These are phyloP conservation scores for Candida sp. DNA, from an alignment of 1,139 yeast genomes.

Conservation along the genomic window DNA sequence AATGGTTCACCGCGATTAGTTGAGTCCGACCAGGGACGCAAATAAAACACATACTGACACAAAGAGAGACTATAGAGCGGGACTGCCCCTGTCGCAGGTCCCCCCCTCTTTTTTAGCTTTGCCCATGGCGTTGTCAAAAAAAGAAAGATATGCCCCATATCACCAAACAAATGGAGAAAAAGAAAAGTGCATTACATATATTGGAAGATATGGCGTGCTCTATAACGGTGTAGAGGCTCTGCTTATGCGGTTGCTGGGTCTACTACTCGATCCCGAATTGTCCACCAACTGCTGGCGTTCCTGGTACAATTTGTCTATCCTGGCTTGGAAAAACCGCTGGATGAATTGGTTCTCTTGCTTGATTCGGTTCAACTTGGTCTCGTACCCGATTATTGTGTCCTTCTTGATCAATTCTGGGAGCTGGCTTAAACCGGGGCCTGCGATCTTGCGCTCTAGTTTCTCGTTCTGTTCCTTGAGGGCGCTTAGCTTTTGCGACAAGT, in stretches of 20 bases:
- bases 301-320: slow-evolving; percentile 41
- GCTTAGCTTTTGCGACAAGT: slow-evolving; percentile 39
- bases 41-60: too few relatives aligned
- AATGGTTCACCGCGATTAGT: too few relatives aligned
- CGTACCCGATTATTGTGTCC: slow-evolving; percentile 37
- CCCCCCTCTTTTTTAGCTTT: too few relatives aligned
- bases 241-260: slow-evolving; percentile 43
- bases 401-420: slow-evolving; percentile 43
- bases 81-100: too few relatives aligned
- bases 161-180: too few relatives aligned
- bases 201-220: neutral
- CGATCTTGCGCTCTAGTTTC: slow-evolving; percentile 35
- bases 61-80: too few relatives aligned
- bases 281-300: slow-evolving; percentile 43
- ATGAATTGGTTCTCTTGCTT: slow-evolving; percentile 37
- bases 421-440: slow-evolving; percentile 47
- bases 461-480: slow-evolving; percentile 29
- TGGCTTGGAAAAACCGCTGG: slow-evolving; percentile 28
- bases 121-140: too few relatives aligned
- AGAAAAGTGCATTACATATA: neutral
- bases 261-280: slow-evolving; percentile 28
- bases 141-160: too few relatives aligned
- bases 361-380: slow-evolving; percentile 28
- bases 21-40: too few relatives aligned
- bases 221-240: slow-evolving; percentile 44